Evolutionary conservation across 1,284 basidiomycete species (phyloP), one percentile per base, ranked within the genome.

Genomic region (Sanghuangporus baumii): DNA sequence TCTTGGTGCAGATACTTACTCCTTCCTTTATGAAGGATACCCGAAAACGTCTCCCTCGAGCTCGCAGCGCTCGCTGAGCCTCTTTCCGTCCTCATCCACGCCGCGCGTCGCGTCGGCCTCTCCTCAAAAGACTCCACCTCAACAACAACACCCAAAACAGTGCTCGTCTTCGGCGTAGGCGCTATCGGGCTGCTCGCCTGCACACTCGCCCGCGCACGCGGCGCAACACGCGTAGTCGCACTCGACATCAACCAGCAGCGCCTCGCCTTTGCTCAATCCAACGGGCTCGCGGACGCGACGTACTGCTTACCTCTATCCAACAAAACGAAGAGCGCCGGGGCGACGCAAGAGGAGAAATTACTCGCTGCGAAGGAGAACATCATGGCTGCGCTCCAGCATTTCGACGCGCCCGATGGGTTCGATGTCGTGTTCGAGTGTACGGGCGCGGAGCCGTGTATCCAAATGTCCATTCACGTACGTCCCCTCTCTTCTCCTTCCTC

Each of bases 351-450:
- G 52, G 87, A 93, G 57, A 81, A 84, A 65, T 80, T 93, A 41
- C 82, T 84, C 59, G 80, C 79, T 3, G 87, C 89, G 12, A 88
- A 88, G 72, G 83, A 86, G 65, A 82, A 76, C 65, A 79, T 83
- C 5, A 74, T 77, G 31, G 71, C 75, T 41, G 80, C 85, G 18
- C 76, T 94, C 69, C 73, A 79, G 66, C 73, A 81, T 65, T 88
- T 89, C 70, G 79, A 77, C 61, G 77, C 85, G 64, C 79, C 81
- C 23, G 87, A 92, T 37, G 95, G 94, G 12, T 96, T 95, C 74
- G 94, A 98, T 75, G 79, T 91, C 68, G 88, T 97, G 41, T 93
- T 95, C 70, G 96, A 98, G 74, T 98, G 96, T 76, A 96, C 95
- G 5, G 96, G 96, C 67, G 94, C 94, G 1, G 94, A 96, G 74